A percentile compares a stretch with the other conserved stretches of the same genome.
These are phyloP conservation scores for Buddleja alternifolia DNA, from an alignment of 257 asterid genomes.

Conservation along the genomic window DNA sequence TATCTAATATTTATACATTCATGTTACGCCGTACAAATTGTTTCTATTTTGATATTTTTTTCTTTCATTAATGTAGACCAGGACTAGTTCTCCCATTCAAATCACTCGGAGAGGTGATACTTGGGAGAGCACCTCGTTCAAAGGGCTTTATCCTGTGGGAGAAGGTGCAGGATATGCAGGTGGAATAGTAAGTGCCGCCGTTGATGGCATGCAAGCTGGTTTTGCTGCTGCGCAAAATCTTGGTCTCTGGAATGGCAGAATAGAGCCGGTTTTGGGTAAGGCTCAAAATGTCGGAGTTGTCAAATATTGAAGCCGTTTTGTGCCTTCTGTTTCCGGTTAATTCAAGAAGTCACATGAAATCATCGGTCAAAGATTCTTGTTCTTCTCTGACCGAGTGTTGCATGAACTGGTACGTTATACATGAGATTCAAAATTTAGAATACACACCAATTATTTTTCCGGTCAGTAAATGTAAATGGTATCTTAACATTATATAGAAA, in stretches of 20 bases:
- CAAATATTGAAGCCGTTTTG: constrained; percentile 47
- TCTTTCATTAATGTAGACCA: constrained; percentile 50
- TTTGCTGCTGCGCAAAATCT: constrained; percentile 73
- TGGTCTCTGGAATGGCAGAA: constrained; percentile 58
- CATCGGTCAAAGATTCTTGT: background rate
- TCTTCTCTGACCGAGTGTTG: too few relatives aligned
- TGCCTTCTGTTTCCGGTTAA: background rate
- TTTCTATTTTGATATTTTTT: too few relatives aligned
- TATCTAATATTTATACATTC: too few relatives aligned
- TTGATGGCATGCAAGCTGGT: constrained; percentile 90
- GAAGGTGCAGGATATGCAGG: constrained; percentile 99
- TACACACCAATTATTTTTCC: background rate
- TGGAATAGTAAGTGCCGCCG: constrained; percentile 94
- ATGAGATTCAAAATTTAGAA: background rate
- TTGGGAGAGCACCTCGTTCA: constrained; percentile 74
- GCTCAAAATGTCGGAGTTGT: constrained; percentile 58
- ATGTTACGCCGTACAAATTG: background rate
- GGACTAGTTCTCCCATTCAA: constrained; percentile 94
- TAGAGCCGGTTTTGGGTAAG: constrained; percentile 58
- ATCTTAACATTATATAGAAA: too few relatives aligned
- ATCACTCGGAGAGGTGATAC: constrained; percentile 66
- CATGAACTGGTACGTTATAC: background rate
- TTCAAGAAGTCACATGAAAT: background rate
- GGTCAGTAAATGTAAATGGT: background rate
- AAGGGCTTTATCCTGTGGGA: constrained; percentile 90